These are phyloP conservation scores for Cytospora schulzeri DNA, from an alignment of 2,329 filamentous ascomycete genomes.

Conservation along the genomic window DNA sequence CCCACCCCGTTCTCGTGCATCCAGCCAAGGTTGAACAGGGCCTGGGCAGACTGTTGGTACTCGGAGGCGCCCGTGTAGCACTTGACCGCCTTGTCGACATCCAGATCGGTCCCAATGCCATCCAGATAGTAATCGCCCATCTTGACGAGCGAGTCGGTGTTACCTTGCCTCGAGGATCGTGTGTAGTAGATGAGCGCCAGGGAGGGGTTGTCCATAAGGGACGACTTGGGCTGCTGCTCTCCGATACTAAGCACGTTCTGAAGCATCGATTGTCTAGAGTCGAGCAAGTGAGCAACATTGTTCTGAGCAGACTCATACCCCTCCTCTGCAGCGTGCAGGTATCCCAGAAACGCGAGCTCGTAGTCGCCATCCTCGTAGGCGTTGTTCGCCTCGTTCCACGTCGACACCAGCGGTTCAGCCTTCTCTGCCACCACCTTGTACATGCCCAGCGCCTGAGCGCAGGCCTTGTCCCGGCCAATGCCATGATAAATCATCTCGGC, in stretches of 20 bases:
- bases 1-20: constrained; percentile 98
- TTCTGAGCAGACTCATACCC: constrained; percentile 88
- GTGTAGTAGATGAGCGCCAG: constrained; percentile 93
- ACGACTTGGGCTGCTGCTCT: constrained; percentile 33
- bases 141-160: constrained; percentile 92
- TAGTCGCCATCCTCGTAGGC: constrained; percentile 79
- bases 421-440: constrained; percentile 80
- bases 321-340: constrained; percentile 88
- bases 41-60: constrained; percentile 88
- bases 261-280: constrained; percentile 67
- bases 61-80: constrained; percentile 94
- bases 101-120: constrained; percentile 72
- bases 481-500: constrained; percentile 84
- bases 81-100: constrained; percentile 83
- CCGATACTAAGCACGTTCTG: constrained; percentile 55
- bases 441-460: constrained; percentile 74
- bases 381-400: constrained; percentile 79
- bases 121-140: constrained; percentile 97
- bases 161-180: constrained; percentile 86
- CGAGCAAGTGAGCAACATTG: constrained; percentile 85
- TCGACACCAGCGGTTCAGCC: constrained; percentile 72
- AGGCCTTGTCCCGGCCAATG: constrained; percentile 77
- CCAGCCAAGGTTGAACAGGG: constrained; percentile 96
- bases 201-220: constrained; percentile 53
- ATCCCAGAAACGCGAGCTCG: constrained; percentile 77